phyloP scores from a whole-genome alignment of 1,284 basidiomycete genomes.

The Cryptococcus wingfieldii region DNA sequence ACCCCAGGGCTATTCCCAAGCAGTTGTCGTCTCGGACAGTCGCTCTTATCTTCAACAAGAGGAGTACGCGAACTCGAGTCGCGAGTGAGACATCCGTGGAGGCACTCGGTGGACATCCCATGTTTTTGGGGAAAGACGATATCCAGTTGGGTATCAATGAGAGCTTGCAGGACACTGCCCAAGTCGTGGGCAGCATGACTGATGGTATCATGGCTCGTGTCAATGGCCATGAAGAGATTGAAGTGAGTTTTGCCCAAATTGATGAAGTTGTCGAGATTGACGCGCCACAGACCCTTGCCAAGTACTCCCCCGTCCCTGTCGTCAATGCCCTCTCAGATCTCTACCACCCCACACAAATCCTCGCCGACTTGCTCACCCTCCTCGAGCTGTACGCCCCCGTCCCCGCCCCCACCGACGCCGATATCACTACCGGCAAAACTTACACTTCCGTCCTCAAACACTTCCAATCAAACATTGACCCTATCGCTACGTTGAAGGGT shows the following conservation, averaged over 20 bases:
- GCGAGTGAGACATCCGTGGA: constrained; percentile 75
- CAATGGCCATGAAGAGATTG: constrained; percentile 84
- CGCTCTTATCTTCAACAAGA: constrained; percentile 87
- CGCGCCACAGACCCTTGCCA: constrained; percentile 70
- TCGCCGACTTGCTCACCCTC: constrained; percentile 88
- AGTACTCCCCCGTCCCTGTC: constrained; percentile 85
- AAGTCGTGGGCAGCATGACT: constrained; percentile 86
- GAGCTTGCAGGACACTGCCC: constrained; percentile 72
- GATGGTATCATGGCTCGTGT: constrained; percentile 97
- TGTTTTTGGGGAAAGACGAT: constrained; percentile 87
- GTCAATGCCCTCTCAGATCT: constrained; percentile 92
- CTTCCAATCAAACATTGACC: constrained; percentile 23
- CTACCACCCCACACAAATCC: constrained; percentile 94
- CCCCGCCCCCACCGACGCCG: constrained; percentile 1
- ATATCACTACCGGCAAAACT: neutral
- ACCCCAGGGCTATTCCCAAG: constrained; percentile 2
- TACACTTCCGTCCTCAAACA: constrained; percentile 7
- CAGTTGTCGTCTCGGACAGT: constrained; percentile 74
- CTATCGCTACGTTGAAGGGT: constrained; percentile 35
- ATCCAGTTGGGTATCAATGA: constrained; percentile 98
- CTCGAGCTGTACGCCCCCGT: constrained; percentile 57
- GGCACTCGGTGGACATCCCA: constrained; percentile 78
- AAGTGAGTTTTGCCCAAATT: constrained; percentile 55
- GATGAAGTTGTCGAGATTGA: neutral
- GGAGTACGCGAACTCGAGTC: constrained; percentile 87